Conservation (phyloP, 2,329 filamentous ascomycete species). For the Xylaria polymorpha region DNA sequence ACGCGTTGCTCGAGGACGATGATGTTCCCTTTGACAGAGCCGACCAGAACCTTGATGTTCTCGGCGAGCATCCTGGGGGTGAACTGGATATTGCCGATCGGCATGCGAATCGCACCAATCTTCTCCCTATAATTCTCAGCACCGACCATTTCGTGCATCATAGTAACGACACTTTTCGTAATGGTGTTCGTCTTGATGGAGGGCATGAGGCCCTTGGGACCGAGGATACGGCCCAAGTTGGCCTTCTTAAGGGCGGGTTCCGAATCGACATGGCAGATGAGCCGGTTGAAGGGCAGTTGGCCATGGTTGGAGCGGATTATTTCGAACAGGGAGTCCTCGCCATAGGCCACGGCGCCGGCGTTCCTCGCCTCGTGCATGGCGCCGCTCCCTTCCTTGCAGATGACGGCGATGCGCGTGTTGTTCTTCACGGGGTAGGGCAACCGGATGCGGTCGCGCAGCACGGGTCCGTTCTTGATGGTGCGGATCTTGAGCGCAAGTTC, state of each 20-base stretch:
- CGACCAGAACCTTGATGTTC: conserved; percentile 84
- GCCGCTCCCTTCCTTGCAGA: conserved; percentile 84
- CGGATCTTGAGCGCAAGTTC: conserved; percentile 86
- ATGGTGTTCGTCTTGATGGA: conserved; percentile 89
- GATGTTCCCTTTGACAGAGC: conserved; percentile 82
- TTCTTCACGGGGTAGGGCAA: conserved; percentile 92
- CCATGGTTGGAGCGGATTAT: conserved; percentile 74
- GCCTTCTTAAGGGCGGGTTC: conserved; percentile 84
- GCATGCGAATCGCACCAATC: conserved; percentile 84
- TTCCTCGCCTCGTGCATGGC: conserved; percentile 78
- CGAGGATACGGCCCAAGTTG: conserved; percentile 81
- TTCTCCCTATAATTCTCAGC: conserved; percentile 89
- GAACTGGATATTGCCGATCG: conserved; percentile 91
- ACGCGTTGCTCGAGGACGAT: conserved; percentile 70
- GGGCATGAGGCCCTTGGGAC: conserved; percentile 93
- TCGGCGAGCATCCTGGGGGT: conserved; percentile 85
- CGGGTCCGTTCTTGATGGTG: conserved; percentile 85
- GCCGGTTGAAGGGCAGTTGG: conserved; percentile 86
- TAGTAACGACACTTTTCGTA: conserved; percentile 79
- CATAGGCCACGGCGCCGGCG: conserved; percentile 84
- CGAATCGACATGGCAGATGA: conserved; percentile 85
- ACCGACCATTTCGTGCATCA: conserved; percentile 84
- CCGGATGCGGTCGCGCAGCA: conserved; percentile 86
- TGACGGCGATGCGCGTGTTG: conserved; percentile 88
- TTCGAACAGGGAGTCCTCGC: conserved; percentile 87